Evolutionary conservation across 2,329 filamentous ascomycete genomes (phyloP), one percentile per base, ranked within the genome.

Genomic region (Penicillium polonicum): DNA sequence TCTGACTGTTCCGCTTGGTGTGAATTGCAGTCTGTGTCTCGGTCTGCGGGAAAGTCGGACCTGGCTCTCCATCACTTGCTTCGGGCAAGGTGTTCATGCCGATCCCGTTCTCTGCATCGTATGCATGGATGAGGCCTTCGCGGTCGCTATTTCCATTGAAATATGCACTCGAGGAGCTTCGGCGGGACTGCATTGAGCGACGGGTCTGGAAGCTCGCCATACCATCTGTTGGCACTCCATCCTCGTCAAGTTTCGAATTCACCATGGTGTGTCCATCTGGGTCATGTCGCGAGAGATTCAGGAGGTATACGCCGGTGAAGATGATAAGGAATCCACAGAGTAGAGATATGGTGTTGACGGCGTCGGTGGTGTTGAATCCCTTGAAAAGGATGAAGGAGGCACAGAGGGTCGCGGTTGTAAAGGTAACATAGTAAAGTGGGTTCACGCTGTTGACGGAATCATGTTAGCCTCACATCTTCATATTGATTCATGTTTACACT

Each of bases 321-420:
- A 96, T 97, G 64, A 94, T 87, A 58, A 97, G 85, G 79, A 97
- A 97, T 58, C 93, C 93, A 72, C 89, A 93, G 51, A 97, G 83
- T 15, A 97, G 83, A 4, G 93, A 97, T 57, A 97, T 86, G 0
- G 91, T 97, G 78, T 94, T 96, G 65, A 96, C 90, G 6, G 88
- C 83, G 67, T 96, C 91, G 48, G 90, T 91, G 4, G 93, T 97
- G 76, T 97, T 97, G 83, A 97, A 97, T 58, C 93, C 93, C 67
- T 87, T 87, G 80, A 96, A 97, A 51, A 97, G 88, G 70, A 97
- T 95, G 74, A 97, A 97, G 2, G 93, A 97, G 57, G 93, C 93
- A 74, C 90, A 89, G 42, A 97, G 86, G 8, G 93, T 97, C 60
- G 90, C 92, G 0, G 93, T 97, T 3, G 93, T 97, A 74, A 97